phyloP scores from a whole-genome alignment of 2,329 filamentous ascomycete species.

The Monosporascus sp. region DNA sequence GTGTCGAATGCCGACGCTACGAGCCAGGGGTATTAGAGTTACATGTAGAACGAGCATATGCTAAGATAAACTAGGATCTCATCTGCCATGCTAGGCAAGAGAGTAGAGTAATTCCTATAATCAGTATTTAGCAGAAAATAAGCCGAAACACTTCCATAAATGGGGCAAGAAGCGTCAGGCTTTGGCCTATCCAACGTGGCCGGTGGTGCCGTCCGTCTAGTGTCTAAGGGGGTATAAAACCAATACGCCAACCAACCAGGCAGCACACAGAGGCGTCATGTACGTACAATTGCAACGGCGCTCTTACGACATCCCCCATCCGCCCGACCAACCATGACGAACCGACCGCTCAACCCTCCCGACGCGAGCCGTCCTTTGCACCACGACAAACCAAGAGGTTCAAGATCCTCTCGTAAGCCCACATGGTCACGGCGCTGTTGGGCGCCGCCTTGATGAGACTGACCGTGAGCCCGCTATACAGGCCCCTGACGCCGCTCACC shows the following conservation, averaged over 20 bases:
- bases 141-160: too few species aligned
- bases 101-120: too few species aligned
- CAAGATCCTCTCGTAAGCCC: conserved; percentile 82
- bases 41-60: too few species aligned
- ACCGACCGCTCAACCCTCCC: neutral
- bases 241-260: conserved; percentile 3
- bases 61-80: too few species aligned
- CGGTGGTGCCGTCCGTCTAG: neutral
- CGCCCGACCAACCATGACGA: neutral
- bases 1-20: too few species aligned
- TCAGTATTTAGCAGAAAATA: too few species aligned
- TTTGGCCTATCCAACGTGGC: too few species aligned
- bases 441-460: conserved; percentile 91
- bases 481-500: conserved; percentile 69
- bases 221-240: conserved; percentile 8
- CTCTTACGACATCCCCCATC: too few species aligned
- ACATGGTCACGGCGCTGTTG: conserved; percentile 88
- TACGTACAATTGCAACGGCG: neutral
- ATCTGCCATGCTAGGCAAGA: too few species aligned
- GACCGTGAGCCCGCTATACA: conserved; percentile 85
- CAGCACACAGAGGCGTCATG: neutral
- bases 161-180: too few species aligned
- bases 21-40: too few species aligned
- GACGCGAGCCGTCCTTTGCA: conserved; percentile 3
- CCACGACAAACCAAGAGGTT: conserved; percentile 43